Conservation (phyloP, 2,329 filamentous ascomycete genomes). For the Mycosphaerella sp. region DNA sequence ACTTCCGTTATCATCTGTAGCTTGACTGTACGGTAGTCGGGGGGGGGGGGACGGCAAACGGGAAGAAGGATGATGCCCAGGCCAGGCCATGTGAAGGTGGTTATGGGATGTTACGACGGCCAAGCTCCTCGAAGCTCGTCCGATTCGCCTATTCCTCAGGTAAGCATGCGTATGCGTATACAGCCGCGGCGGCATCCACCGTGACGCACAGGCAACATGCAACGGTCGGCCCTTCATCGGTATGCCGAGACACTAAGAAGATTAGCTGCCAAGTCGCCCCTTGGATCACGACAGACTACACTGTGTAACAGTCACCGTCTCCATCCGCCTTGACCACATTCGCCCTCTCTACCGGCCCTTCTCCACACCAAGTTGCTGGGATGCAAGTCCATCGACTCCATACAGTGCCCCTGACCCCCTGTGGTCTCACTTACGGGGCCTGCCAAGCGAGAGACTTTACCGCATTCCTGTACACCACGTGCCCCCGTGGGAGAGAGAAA, state of each 20-base stretch:
- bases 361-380: not conserved
- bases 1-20: conserved; percentile 13
- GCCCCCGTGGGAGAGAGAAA: not conserved
- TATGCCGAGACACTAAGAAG: conserved; percentile 11
- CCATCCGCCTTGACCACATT: conserved; percentile 13
- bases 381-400: not conserved
- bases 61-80: not conserved
- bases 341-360: not conserved
- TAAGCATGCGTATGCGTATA: no score
- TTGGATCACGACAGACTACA: no score
- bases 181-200: no score
- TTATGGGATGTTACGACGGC: not conserved
- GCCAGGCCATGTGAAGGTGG: not conserved
- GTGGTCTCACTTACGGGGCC: no score
- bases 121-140: not conserved
- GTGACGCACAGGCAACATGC: no score
- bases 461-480: not conserved
- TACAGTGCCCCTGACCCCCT: not conserved
- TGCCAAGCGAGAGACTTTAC: not conserved
- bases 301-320: not conserved
- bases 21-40: no score
- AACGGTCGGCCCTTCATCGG: conserved; percentile 4
- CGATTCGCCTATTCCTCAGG: no score
- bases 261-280: conserved; percentile 4
- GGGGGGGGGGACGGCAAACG: no score